Base-by-base conservation (phyloP, 2,329 filamentous ascomycete genomes). In the Alternaria panax region DNA sequence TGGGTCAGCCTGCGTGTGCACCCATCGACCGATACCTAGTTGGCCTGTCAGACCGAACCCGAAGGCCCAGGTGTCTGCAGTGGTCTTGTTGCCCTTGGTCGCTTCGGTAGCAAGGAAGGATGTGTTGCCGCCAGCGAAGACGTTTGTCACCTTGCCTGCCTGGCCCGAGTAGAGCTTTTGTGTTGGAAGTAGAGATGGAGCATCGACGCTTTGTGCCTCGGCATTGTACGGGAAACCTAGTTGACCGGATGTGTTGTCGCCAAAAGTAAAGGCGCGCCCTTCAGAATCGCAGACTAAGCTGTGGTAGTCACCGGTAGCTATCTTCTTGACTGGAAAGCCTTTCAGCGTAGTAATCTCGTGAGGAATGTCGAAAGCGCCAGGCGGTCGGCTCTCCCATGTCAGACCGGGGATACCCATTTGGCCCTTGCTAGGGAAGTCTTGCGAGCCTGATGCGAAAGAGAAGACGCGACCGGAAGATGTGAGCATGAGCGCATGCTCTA, bases 221-320 rank as follows among this genome's bases (percentile, higher is more conserved):
- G 85, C 75, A 48, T 88, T 87, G 53, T 86, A 87, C 51, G 92
- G 87, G 69, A 94, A 88, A n/a, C 94, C 94, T 4, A 98, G 84
- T 78, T 98, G 95, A n/a, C 95, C 95, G 42, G 87, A 86, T 0
- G 89, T 88, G 79, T 98, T 98, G 77, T 98, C 93, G 36, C 95
- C 95, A 80, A 96, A 98, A 7, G 88, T 84, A 77, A 95, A 97
- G 16, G 95, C 85, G 16, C 88, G 87, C 16, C 94, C 94, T 52
- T 90, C 83, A 60, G 86, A 86, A 73, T 94, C 92, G 16, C 93
- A 84, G 0, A 88, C 91, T 1, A 96, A 80, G 4, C 92, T 96
- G 79, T 99, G 95, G 66, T 89, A 88, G 73, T 97, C 93, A 24
- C 95, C 95, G 2, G 92, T 82, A 1, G 94, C 93, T 58, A 98